Conservation (phyloP, 495 filamentous ascomycete species). For the Parathielavia hyrcaniae region DNA sequence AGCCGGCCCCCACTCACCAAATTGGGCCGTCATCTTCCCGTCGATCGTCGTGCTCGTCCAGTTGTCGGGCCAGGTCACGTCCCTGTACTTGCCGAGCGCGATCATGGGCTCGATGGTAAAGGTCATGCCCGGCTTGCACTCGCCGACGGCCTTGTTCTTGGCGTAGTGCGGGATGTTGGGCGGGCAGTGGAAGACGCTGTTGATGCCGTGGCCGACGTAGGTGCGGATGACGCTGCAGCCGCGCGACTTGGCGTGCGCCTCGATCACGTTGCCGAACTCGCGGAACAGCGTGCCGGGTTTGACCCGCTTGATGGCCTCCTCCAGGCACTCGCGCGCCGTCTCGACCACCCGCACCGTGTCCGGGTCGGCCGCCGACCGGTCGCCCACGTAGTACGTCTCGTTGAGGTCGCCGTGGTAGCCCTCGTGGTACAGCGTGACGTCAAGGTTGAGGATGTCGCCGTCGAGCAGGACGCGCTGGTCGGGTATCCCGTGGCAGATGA, state of each 20-base stretch:
- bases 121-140: slow-evolving; percentile 82
- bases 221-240: slow-evolving; percentile 78
- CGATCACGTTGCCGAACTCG: slow-evolving; percentile 76
- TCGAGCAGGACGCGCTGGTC: slow-evolving; percentile 72
- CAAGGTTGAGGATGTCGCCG: slow-evolving; percentile 85
- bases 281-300: slow-evolving; percentile 83
- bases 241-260: slow-evolving; percentile 73
- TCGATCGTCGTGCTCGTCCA: slow-evolving; percentile 84
- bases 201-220: slow-evolving; percentile 88
- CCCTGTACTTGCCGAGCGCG: slow-evolving; percentile 68
- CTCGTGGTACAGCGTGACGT: slow-evolving; percentile 79
- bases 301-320: slow-evolving; percentile 76
- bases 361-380: slow-evolving; percentile 63
- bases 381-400: slow-evolving; percentile 87
- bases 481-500: slow-evolving; percentile 92
- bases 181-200: slow-evolving; percentile 74
- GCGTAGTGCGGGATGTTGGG: slow-evolving; percentile 85
- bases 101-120: slow-evolving; percentile 96
- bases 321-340: slow-evolving; percentile 69
- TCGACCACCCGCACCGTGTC: slow-evolving; percentile 83
- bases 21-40: slow-evolving; percentile 77
- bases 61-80: slow-evolving; percentile 84
- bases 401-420: slow-evolving; percentile 87
- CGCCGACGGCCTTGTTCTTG: slow-evolving; percentile 85
- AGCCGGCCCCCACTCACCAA: slow-evolving; percentile 42